Evolutionary conservation across 495 filamentous ascomycete species (phyloP), one percentile per base, ranked within the genome.

Genomic region (Polyplosphaeria fusca): DNA sequence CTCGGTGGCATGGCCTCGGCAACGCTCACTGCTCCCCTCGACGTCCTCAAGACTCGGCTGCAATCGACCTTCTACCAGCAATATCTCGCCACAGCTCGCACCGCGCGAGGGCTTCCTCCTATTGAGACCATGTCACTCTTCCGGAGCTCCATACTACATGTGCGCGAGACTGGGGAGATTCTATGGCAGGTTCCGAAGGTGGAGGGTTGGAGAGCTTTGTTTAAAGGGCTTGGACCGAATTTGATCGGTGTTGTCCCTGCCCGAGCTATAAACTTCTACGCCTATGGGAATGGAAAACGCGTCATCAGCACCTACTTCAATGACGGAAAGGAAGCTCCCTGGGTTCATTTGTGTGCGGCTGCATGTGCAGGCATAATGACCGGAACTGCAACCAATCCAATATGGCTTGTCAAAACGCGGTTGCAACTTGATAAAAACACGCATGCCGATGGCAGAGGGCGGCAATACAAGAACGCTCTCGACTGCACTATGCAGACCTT

Each of bases 401-500:
- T 95, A 55, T 95, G 90, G 90, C 77, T 95, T 42, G 80, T 95
- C 49, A 95, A 95, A 75, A 95, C 90, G 22, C 79, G 90, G 38
- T 62, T 95, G 53, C 90, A 95, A 74, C 83, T 95, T 7, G 90
- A 95, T 67, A 88, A 85, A 69, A 82, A 82, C 43, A 76, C 78
- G 7, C 79, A 75, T 58, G 68, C 78, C 70, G 67, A 79, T 64
- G 68, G 73, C 7, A 79, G 79, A n/a, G 71, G 72, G 20, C 79
- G 88, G 5, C 81, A 79, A 59, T 95, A 95, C 72, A 84, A 83
- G 66, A 92, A 91, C 70, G 88, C 86, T 58, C 74, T 83, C 61
- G 89, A 95, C 69, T 95, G 90, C 67, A 79, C 86, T 40, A 75
- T 77, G 43, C 86, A 95, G 71, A 82, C 91, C 4, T 43, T 94